These are phyloP conservation scores for Scutellaria galericulata DNA, from an alignment of 257 asterid species.

Conservation along the genomic window DNA sequence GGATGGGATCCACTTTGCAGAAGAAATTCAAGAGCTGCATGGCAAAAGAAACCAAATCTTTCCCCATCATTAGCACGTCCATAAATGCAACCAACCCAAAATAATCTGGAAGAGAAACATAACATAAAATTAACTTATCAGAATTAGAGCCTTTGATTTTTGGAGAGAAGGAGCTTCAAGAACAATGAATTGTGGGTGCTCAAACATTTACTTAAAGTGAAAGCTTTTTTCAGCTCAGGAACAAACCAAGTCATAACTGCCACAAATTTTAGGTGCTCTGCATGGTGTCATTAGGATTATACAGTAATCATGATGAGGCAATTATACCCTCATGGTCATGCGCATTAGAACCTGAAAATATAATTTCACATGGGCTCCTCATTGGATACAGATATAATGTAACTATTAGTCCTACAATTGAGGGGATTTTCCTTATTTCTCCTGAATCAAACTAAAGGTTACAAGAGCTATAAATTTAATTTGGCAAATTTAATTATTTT, in stretches of 20 bases:
- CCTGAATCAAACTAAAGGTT: not conserved
- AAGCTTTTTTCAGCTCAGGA: conserved; percentile 6
- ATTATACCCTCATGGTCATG: conserved; percentile 4
- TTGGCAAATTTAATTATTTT: not conserved
- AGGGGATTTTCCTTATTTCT: not conserved
- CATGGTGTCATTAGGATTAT: not conserved
- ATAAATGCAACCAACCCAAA: conserved; percentile 84
- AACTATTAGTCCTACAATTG: not conserved
- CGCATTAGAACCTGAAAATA: conserved; percentile 12
- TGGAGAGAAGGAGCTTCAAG: conserved; percentile 10
- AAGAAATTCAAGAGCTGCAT: conserved; percentile 97
- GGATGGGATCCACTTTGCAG: conserved; percentile 91
- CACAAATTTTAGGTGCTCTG: not conserved
- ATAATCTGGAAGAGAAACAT: conserved; percentile 61
- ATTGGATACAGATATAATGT: not conserved
- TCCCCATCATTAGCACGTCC: conserved; percentile 86
- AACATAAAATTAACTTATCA: conserved; percentile 21
- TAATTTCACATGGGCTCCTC: conserved; percentile 6
- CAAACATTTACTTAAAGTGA: conserved; percentile 19
- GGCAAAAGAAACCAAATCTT: conserved; percentile 95
- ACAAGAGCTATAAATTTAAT: not conserved
- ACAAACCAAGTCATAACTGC: conserved; percentile 22
- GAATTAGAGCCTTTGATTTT: conserved; percentile 23
- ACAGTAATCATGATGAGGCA: not conserved
- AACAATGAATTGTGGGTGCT: conserved; percentile 1